These are phyloP conservation scores for Arxiozyma bovina DNA, from an alignment of 1,139 yeast species.

Conservation along the genomic window DNA sequence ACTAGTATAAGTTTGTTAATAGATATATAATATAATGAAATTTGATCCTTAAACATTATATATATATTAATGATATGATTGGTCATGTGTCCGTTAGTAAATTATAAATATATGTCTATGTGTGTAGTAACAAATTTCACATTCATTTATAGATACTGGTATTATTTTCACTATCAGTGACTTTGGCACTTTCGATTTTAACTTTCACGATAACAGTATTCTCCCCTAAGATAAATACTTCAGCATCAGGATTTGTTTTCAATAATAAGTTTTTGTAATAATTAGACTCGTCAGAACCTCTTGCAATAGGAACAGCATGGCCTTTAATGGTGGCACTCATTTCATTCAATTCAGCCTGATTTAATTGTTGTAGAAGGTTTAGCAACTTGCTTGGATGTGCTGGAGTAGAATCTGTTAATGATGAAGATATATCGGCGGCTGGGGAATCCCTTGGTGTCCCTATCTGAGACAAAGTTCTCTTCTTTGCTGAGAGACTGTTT, in stretches of 20 bases:
- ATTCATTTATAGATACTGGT: slow-evolving; percentile 39
- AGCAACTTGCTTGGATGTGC: slow-evolving; percentile 37
- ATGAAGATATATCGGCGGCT: slow-evolving; percentile 2
- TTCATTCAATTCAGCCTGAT: slow-evolving; percentile 66
- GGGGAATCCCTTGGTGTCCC: slow-evolving; percentile 13
- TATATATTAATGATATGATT: too few relatives aligned
- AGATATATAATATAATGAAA: neutral
- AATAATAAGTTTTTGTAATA: slow-evolving; percentile 51
- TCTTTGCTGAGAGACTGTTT: slow-evolving; percentile 33
- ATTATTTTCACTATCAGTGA: slow-evolving; percentile 73
- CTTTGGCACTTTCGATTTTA: slow-evolving; percentile 55
- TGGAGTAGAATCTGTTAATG: slow-evolving; percentile 6
- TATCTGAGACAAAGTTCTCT: slow-evolving; percentile 20
- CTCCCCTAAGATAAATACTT: slow-evolving; percentile 55
- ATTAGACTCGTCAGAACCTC: slow-evolving; percentile 36
- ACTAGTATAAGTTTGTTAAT: neutral
- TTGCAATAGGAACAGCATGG: slow-evolving; percentile 46
- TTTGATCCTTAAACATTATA: neutral
- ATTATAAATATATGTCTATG: too few relatives aligned
- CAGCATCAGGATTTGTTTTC: slow-evolving; percentile 59
- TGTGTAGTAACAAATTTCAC: neutral
- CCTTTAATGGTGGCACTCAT: slow-evolving; percentile 76
- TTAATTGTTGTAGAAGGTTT: slow-evolving; percentile 59
- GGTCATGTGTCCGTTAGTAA: neutral
- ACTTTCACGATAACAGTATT: slow-evolving; percentile 60